Evolutionary conservation across 1,284 basidiomycete species (phyloP).

Genomic region (Omphalotus olearius): DNA sequence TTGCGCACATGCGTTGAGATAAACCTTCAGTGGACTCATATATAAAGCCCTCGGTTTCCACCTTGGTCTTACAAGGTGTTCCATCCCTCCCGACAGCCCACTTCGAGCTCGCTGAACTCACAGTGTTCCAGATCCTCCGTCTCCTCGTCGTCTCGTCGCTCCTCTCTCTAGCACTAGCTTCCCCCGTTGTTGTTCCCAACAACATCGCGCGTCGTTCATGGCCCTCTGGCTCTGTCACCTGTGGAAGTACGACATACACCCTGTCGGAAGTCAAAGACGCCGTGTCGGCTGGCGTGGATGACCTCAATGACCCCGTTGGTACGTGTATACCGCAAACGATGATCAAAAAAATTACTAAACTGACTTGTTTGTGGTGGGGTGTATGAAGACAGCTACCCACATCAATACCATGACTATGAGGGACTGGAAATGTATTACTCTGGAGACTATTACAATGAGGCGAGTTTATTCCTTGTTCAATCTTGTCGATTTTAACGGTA

Average conservation of each 20-base stretch:
- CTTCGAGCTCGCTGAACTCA: no score
- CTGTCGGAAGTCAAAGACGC: constrained; percentile 18
- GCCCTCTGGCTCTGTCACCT: constrained; percentile 20
- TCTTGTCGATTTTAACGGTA: neutral
- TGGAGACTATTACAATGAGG: constrained; percentile 15
- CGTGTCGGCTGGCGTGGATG: constrained; percentile 13
- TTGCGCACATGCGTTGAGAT: no score
- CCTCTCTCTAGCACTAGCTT: constrained; percentile 11
- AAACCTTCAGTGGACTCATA: no score
- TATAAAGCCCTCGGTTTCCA: no score
- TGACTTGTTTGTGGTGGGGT: no score
- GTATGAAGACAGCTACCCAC: constrained; percentile 19
- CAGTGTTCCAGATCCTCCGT: neutral
- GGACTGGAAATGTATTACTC: constrained; percentile 19
- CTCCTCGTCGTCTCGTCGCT: constrained; percentile 13
- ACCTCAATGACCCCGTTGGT: constrained; percentile 18
- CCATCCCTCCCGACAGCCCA: no score
- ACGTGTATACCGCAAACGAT: neutral
- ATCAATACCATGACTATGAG: constrained; percentile 20
- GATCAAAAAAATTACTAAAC: neutral
- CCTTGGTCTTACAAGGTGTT: no score
- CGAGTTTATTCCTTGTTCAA: neutral
- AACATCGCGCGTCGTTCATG: constrained; percentile 10
- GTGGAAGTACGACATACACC: constrained; percentile 18
- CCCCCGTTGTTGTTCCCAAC: neutral